Evolutionary conservation across 2,329 filamentous ascomycete species (phyloP).

Genomic region (Calonectria leucothoes): DNA sequence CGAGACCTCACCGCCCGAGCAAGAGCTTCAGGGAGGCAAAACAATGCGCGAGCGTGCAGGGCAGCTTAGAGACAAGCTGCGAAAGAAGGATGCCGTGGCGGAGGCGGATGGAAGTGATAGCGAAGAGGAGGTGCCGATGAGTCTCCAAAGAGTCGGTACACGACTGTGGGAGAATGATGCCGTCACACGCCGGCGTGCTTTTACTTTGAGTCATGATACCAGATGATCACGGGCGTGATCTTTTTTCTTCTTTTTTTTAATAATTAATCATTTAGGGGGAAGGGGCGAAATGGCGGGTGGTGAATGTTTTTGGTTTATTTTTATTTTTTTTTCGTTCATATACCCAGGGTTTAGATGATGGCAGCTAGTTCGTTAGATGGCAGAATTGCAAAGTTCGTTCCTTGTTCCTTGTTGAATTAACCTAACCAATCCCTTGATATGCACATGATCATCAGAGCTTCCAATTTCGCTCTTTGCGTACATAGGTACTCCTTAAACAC

Average conservation of each 20-base stretch:
- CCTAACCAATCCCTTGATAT: not conserved
- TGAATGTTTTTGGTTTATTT: not conserved
- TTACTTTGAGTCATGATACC: conserved; percentile 34
- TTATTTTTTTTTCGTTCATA: not conserved
- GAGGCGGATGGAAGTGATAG: conserved; percentile 37
- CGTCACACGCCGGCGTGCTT: conserved; percentile 44
- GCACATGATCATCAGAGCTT: not conserved
- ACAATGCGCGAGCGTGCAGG: conserved; percentile 35
- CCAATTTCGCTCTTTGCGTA: not conserved
- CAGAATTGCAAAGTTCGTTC: conserved; percentile 8
- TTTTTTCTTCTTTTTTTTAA: not conserved
- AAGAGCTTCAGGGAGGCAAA: conserved; percentile 29
- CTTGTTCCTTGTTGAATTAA: not conserved
- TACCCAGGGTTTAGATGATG: not conserved
- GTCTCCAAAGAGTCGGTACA: conserved; percentile 60
- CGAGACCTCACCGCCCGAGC: conserved; percentile 9
- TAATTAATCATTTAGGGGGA: not conserved
- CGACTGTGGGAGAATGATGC: conserved; percentile 47
- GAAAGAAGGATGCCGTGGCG: conserved; percentile 31
- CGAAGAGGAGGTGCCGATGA: conserved; percentile 57
- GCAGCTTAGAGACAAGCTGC: conserved; percentile 30
- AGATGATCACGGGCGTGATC: conserved; percentile 1
- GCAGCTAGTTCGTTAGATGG: not conserved
- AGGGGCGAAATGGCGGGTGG: not conserved
- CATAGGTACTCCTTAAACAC: conserved; percentile 22